These are phyloP conservation scores for Verticillium albo-atrum DNA, from an alignment of 2,329 filamentous ascomycete genomes.

Conservation along the genomic window DNA sequence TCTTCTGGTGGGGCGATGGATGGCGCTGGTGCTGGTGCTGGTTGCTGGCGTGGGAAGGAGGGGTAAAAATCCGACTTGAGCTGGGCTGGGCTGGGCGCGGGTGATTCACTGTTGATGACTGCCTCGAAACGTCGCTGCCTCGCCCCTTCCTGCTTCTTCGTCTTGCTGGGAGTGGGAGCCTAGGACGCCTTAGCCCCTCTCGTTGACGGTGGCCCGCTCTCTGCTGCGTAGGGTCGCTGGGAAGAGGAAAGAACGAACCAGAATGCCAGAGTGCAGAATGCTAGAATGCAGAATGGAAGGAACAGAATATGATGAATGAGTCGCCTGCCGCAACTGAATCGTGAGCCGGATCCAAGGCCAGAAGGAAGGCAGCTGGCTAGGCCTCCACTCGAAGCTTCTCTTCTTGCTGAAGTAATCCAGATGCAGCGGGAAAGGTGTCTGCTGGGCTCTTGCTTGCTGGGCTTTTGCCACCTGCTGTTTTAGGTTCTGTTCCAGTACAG, in stretches of 20 bases:
- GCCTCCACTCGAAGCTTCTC: background rate
- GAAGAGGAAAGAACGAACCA: no score
- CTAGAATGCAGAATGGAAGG: no score
- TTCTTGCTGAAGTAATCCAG: background rate
- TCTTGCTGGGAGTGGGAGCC: no score
- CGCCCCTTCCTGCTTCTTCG: background rate
- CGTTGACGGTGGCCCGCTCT: no score
- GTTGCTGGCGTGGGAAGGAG: conserved; percentile 4
- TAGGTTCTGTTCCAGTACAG: background rate
- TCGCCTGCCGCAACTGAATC: no score
- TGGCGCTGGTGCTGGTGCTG: conserved; percentile 2
- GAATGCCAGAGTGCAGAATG: no score
- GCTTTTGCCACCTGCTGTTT: background rate
- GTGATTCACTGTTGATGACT: background rate
- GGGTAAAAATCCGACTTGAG: conserved; percentile 1
- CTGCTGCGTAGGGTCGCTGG: no score
- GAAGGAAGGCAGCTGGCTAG: background rate
- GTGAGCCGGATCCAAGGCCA: no score
- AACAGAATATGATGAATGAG: no score
- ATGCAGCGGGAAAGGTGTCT: background rate
- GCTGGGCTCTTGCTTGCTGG: no score
- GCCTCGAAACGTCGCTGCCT: background rate
- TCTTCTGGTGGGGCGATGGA: background rate
- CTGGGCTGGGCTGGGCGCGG: background rate
- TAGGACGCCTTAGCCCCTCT: no score